Evolutionary conservation across 495 filamentous ascomycete genomes (phyloP).

Genomic region (Alectoria sarmentosa): DNA sequence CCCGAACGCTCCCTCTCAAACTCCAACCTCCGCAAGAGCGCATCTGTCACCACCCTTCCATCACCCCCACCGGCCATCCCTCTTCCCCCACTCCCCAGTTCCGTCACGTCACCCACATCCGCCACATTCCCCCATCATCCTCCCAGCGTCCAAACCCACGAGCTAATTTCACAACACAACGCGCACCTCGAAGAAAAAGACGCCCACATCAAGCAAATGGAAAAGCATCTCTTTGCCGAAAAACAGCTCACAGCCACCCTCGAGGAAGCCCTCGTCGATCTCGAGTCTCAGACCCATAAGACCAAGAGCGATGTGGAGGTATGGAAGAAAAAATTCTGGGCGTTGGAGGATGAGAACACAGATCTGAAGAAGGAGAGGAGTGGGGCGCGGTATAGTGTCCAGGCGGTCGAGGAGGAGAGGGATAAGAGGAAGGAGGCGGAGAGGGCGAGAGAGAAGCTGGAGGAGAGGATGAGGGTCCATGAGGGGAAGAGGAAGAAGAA

Average conservation of each 20-base stretch:
- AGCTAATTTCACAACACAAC: slow-evolving; percentile 60
- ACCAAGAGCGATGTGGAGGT: slow-evolving; percentile 79
- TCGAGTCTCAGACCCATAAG: slow-evolving; percentile 80
- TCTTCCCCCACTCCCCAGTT: slow-evolving; percentile 87
- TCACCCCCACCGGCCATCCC: slow-evolving; percentile 88
- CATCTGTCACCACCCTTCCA: slow-evolving; percentile 74
- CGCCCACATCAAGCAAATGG: slow-evolving; percentile 86
- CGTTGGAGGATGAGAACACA: slow-evolving; percentile 71
- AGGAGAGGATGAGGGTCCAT: slow-evolving; percentile 90
- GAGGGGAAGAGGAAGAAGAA: slow-evolving; percentile 98
- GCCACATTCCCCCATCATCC: slow-evolving; percentile 74
- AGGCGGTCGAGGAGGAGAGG: slow-evolving; percentile 90
- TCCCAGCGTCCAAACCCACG: slow-evolving; percentile 61
- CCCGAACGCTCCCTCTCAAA: slow-evolving; percentile 65
- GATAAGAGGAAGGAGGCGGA: slow-evolving; percentile 83
- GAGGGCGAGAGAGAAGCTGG: slow-evolving; percentile 75
- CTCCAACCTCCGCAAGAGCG: slow-evolving; percentile 79
- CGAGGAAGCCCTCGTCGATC: slow-evolving; percentile 90
- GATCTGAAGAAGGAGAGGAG: slow-evolving; percentile 62
- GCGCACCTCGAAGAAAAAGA: slow-evolving; percentile 81
- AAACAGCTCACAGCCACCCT: slow-evolving; percentile 92
- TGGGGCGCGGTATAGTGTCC: slow-evolving; percentile 72
- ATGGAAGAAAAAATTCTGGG: slow-evolving; percentile 75
- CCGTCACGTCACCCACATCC: slow-evolving; percentile 77
- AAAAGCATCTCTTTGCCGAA: slow-evolving; percentile 93